Percentiles rank a stretch among this genome's conserved stretches.
phyloP scores from a whole-genome alignment of 1,284 basidiomycete genomes.

The Baeospora myosura region DNA sequence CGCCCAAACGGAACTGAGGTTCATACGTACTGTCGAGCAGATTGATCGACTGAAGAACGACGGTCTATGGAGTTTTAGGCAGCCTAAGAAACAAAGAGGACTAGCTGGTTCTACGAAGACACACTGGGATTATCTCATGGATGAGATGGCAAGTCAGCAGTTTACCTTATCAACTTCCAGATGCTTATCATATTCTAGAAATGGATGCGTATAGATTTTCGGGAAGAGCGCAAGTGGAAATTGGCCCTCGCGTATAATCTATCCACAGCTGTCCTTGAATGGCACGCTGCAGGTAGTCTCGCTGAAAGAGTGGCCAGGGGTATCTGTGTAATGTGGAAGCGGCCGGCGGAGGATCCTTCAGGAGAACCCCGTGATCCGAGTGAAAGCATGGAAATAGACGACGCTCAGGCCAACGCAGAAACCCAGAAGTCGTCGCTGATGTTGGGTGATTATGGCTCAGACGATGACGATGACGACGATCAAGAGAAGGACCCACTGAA shows the following conservation, averaged over 20 bases:
- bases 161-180: conserved; percentile 5
- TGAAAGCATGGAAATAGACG: conserved; percentile 5
- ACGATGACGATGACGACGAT: conserved; percentile 61
- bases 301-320: conserved; percentile 66
- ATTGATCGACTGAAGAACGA: conserved; percentile 81
- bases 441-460: conserved; percentile 43
- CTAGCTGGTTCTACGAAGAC: conserved; percentile 75
- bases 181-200: conserved; percentile 42
- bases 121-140: conserved; percentile 94
- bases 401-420: conserved; percentile 9
- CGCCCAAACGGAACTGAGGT: conserved; percentile 68
- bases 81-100: conserved; percentile 89
- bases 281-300: conserved; percentile 68
- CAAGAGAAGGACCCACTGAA: conserved; percentile 44
- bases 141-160: conserved; percentile 77
- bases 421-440: conserved; percentile 22
- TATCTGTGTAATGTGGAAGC: conserved; percentile 63
- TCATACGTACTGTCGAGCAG: conserved; percentile 76
- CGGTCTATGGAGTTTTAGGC: conserved; percentile 87
- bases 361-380: conserved; percentile 21
- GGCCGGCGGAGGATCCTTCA: conserved; percentile 20
- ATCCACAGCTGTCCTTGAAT: conserved; percentile 80
- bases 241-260: conserved; percentile 78
- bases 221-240: conserved; percentile 94
- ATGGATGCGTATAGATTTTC: conserved; percentile 95